Evolutionary conservation across 305 asterid genomes (phyloP), one percentile per base, ranked within the genome.

Genomic region (Fraxinus velutina): DNA sequence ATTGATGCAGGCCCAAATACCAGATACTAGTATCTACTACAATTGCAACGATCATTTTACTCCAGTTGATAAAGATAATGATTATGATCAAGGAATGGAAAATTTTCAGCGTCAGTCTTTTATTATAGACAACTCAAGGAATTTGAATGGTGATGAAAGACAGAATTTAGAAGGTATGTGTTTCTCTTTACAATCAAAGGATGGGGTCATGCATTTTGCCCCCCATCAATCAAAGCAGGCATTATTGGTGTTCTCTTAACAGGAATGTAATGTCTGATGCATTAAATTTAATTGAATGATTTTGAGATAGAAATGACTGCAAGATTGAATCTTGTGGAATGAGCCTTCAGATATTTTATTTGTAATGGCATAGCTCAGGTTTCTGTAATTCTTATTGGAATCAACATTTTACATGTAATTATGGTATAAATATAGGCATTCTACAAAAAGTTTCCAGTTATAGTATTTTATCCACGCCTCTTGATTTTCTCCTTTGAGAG

Each of bases 41-140:
- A 94, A 90, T 73, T 94, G 96, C 80, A 84, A 88, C 55, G 98
- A 94, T 82, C 83, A 86, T 78, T 90, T 92, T 84, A 86, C 86
- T 81, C 88, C 88, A 73, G 84, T 60, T 27, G 84, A 83, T 79
- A 70, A 84, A 81, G 87, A 79, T 78, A 72, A 60, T 75, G 79
- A 78, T 17, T 73, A 84, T 64, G 91, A 89, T 80, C 89, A 77
- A 24, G 91, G 73, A 83, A 74, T 55, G 82, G 24, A 13, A 30
- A 70, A 30, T 2, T 32, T 70, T 70, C 39, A 13, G 3, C 10
- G 5, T 22, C 87, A 89, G 79, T 82, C 91, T 82, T 84, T 84
- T 78, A 27, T 52, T 78, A 79, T 78, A 55, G 78, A 81, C 64
- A 21, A 4, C 62, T 1, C 33, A 21, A 44, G 84, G 75, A 79